Evolutionary conservation across 192 early-diverging fungal species (phyloP).

Genomic region (Gorgonomyces haynaldii): DNA sequence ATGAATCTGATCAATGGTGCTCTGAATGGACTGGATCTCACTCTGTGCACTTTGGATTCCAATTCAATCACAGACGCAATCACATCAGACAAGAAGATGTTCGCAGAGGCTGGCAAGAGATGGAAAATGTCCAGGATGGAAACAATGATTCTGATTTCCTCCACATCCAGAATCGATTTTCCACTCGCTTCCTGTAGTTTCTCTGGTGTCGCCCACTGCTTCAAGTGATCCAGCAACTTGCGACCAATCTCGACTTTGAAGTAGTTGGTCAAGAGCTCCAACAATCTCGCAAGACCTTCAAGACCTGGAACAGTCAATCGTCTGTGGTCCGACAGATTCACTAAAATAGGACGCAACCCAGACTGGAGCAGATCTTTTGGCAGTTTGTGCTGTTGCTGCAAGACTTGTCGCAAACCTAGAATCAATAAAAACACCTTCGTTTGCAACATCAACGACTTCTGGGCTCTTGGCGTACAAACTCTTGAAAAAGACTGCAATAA

Average conservation of each 20-base stretch:
- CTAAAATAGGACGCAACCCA: conserved; percentile 89
- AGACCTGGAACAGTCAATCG: conserved; percentile 82
- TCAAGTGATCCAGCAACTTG: conserved; percentile 91
- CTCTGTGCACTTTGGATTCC: conserved; percentile 69
- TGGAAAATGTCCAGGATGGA: conserved; percentile 90
- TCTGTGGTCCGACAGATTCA: conserved; percentile 91
- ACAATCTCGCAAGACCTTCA: conserved; percentile 84
- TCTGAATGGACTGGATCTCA: conserved; percentile 87
- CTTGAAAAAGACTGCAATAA: conserved; percentile 98
- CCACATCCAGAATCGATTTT: conserved; percentile 77
- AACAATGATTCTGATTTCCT: conserved; percentile 89
- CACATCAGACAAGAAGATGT: conserved; percentile 81
- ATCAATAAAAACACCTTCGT: conserved; percentile 46
- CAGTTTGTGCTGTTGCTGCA: conserved; percentile 72
- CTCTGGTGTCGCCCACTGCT: conserved; percentile 81
- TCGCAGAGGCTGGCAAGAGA: conserved; percentile 80
- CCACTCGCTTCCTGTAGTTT: conserved; percentile 69
- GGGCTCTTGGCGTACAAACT: conserved; percentile 89
- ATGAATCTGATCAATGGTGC: conserved; percentile 80
- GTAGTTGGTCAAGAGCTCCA: conserved; percentile 91
- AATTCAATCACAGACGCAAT: conserved; percentile 78
- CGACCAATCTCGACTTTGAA: conserved; percentile 99
- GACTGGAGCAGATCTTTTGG: conserved; percentile 91
- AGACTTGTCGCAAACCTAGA: conserved; percentile 62
- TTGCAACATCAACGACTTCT: conserved; percentile 89